These are phyloP conservation scores for Ceratobasidium sp. DNA, from an alignment of 1,284 basidiomycete genomes.

Conservation along the genomic window DNA sequence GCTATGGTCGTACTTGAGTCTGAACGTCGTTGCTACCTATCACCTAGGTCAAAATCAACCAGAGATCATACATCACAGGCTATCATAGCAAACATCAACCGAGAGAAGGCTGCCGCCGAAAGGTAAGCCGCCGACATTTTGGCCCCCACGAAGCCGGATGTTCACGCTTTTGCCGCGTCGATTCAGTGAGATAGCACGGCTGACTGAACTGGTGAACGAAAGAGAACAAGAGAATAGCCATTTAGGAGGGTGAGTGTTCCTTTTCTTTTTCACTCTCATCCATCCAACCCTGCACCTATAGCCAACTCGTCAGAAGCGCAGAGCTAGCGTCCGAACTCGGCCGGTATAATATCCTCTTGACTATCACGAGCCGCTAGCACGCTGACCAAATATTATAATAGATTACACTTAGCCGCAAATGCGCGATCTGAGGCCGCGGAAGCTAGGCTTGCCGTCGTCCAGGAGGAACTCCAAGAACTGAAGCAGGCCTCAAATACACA, in stretches of 20 bases:
- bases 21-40: background rate
- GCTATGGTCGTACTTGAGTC: background rate
- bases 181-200: slow-evolving; percentile 4
- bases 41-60: background rate
- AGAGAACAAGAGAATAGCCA: slow-evolving; percentile 15
- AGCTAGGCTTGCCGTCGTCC: background rate
- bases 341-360: background rate
- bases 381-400: background rate
- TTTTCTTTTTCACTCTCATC: background rate
- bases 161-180: background rate
- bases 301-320: slow-evolving; percentile 36
- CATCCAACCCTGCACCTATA: background rate
- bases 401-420: slow-evolving; percentile 33
- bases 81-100: slow-evolving; percentile 10
- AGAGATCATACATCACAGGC: background rate
- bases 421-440: slow-evolving; percentile 4
- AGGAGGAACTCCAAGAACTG: slow-evolving; percentile 2
- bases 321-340: slow-evolving; percentile 32
- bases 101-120: background rate
- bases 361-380: background rate
- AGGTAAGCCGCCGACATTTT: background rate
- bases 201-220: background rate
- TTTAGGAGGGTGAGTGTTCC: slow-evolving; percentile 17
- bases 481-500: background rate
- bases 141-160: background rate